phyloP scores from a whole-genome alignment of 208 protist species.

The Crithidia fasciculata region DNA sequence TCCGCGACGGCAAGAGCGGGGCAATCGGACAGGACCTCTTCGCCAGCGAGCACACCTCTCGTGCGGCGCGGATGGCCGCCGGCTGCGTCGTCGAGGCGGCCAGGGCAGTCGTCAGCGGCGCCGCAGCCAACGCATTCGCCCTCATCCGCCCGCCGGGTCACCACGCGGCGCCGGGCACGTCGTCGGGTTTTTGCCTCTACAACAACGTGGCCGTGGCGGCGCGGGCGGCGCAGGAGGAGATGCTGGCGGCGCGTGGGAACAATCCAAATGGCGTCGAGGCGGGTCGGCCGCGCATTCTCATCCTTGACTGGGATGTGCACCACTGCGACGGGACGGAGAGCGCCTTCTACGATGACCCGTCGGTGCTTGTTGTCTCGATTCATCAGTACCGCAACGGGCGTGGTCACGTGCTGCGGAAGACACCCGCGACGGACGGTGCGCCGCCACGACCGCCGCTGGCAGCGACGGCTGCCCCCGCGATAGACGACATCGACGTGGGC shows the following conservation, averaged over 20 bases:
- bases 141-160: conserved; percentile 91
- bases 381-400: conserved; percentile 88
- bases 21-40: conserved; percentile 82
- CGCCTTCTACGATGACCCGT: conserved; percentile 92
- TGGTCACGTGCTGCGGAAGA: conserved; percentile 73
- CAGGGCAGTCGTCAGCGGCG: conserved; percentile 54
- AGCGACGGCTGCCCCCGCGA: not conserved
- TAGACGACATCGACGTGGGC: conserved; percentile 25
- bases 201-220: conserved; percentile 93
- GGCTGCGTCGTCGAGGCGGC: conserved; percentile 80
- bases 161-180: conserved; percentile 56
- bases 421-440: not conserved
- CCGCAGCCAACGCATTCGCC: conserved; percentile 84
- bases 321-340: conserved; percentile 96
- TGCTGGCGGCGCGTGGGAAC: conserved; percentile 5
- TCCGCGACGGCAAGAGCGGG: conserved; percentile 18
- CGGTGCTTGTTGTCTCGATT: conserved; percentile 93
- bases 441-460: not conserved
- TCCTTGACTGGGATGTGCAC: conserved; percentile 96
- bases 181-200: conserved; percentile 92
- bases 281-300: conserved; percentile 67
- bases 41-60: conserved; percentile 63
- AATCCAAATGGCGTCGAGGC: not conserved
- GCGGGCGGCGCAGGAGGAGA: conserved; percentile 68
- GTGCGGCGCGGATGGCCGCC: conserved; percentile 65